Evolutionary conservation across 108 stramenopile species (phyloP), one percentile per base, ranked within the genome.

Genomic region (Tribonema minus): DNA sequence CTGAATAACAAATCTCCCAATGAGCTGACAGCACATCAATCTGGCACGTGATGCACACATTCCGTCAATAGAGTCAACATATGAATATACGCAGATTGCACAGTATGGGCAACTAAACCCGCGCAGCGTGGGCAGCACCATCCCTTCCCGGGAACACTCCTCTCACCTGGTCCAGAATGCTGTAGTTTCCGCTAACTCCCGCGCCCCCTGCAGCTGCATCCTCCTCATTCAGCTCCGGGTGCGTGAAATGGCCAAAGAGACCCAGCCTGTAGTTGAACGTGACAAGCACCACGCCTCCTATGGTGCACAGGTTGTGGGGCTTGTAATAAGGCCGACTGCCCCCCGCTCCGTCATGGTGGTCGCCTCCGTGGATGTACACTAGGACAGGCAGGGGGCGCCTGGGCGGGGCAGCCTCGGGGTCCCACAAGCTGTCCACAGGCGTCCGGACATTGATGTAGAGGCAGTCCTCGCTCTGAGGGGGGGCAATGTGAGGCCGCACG

Each of bases 221-320:
- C 37, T 72, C 71, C 61, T 31, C 28, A 30, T 60, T 37, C 36
- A 72, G 61, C 36, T 72, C 71, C 61, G 66, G 67, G 80, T 81
- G 66, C 6, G 71, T 59, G 41, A 83, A 74, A 68, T 79, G 83
- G 9, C 88, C 88, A 2, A 88, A 59, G 33, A 85, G 46, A 31
- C 87, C 87, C 35, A 88, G 80, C 23, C 88, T 82, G 61, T 88
- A 88, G 69, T 87, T 87, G 67, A 87, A 71, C 15, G 85, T 86
- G 32, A 88, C 88, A 26, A 86, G 23, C 54, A 85, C 70, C n/a
- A 83, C 83, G 27, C 71, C n/a, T 5, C 67, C 59, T 26, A 66
- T 64, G 31, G 64, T 29, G 28, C 60, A 82, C 20, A 77, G 27
- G 12, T 64, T 61, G 64, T 81, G 60, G 26, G 72, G 15, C 33